Base-by-base conservation (phyloP, 345 rosid species). In the Melastoma malabathricum region DNA sequence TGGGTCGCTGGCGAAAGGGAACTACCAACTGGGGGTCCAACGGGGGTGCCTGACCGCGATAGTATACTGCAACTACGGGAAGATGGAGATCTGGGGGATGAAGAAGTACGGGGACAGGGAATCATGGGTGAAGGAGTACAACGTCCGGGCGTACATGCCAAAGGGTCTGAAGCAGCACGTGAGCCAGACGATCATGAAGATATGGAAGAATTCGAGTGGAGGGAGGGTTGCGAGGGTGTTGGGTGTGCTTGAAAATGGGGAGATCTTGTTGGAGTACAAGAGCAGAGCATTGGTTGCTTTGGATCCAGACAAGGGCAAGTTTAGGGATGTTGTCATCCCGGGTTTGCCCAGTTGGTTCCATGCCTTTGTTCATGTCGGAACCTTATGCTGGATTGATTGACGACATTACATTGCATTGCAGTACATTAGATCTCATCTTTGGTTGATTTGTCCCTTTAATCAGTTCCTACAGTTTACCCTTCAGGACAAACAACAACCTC, bases 301-400 rank as follows among this genome's bases (percentile, higher is more conserved):
- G 52, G 63, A 62, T 16, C 64, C 50, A 0, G 50, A 39, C 18
- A 9, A 5, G n/a, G 59, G 53, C 31, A 49, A 44, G 20, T 66
- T 56, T 3, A 50, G 51, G 39, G 72, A 63, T 52, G 44, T 65
- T 23, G 9, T 9, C 17, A 18, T 55, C 18, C 65, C 20, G 15
- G 63, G 68, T 4, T 25, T 67, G 70, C 70, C 70, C 4, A 47
- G 48, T 13, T 60, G 53, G 57, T 75, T 68, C 56, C 48, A 52
- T 1, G 16, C 65, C 2, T 4, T 45, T 48, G 64, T 59, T 63
- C 60, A 53, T 44, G 50, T 39, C 0, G 58, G 62, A 34, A 59
- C 61, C 62, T 59, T 61, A 17, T 51, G 51, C 10, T 43, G 55
- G 53, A 43, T 60, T 31, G 38, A 31, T 31, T 31, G 38, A 31